Percentiles rank a stretch among this genome's conserved stretches.
Evolutionary conservation across 371 early-diverging fungal genomes (phyloP).

Genomic region (Dinochytrium kinnereticum): DNA sequence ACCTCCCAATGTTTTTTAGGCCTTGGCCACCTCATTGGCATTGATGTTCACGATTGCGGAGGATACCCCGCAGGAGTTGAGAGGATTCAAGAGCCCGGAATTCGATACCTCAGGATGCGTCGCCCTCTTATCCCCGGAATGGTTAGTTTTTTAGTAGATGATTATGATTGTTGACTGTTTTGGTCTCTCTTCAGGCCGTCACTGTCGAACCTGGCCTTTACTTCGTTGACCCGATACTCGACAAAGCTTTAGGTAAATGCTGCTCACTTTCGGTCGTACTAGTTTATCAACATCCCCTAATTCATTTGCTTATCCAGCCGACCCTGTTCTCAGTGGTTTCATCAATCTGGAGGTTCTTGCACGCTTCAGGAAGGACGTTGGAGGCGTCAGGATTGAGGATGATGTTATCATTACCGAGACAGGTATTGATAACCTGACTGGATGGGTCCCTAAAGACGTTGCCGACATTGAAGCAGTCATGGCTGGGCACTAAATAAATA

Average conservation of each 20-base stretch:
- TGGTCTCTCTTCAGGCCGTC: too few relatives aligned
- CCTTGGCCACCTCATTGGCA: constrained; percentile 64
- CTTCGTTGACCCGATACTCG: constrained; percentile 54
- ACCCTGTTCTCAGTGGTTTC: constrained; percentile 63
- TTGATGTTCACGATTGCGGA: constrained; percentile 83
- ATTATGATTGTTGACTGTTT: not conserved
- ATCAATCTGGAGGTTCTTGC: constrained; percentile 73
- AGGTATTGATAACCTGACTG: constrained; percentile 50
- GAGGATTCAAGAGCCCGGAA: constrained; percentile 80
- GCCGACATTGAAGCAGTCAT: constrained; percentile 49
- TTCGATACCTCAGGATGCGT: constrained; percentile 86
- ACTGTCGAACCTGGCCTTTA: constrained; percentile 91
- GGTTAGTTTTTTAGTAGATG: constrained; percentile 39
- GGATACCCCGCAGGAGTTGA: constrained; percentile 83
- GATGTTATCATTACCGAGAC: constrained; percentile 65
- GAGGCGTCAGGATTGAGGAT: constrained; percentile 95
- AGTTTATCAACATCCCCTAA: not conserved
- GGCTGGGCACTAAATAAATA: constrained; percentile 7
- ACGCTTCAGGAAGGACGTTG: constrained; percentile 72
- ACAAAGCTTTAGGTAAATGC: constrained; percentile 38
- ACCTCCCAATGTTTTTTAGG: constrained; percentile 76
- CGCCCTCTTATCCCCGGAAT: constrained; percentile 78
- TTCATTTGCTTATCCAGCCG: constrained; percentile 41
- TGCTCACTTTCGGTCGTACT: constrained; percentile 4
- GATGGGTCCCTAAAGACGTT: constrained; percentile 46